Base-by-base conservation (phyloP, 2,329 filamentous ascomycete genomes). In the Alternaria sp. region DNA sequence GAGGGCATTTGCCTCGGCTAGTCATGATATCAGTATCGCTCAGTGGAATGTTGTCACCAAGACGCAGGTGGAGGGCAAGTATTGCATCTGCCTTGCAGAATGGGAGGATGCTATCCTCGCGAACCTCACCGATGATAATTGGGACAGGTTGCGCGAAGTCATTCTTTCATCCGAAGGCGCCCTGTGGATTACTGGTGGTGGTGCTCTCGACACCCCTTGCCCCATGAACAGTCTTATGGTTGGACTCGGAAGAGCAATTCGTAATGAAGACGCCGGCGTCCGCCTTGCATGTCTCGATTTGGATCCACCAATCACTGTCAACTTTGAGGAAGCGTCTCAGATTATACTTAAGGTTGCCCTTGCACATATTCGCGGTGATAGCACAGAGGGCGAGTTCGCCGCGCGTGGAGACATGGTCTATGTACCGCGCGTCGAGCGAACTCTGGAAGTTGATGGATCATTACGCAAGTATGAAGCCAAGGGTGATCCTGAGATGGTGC, bases 381-480 rank as follows among this genome's bases (percentile, higher is more conserved):
- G 57, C 36, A 59, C 50, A 2, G 57, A 59, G 50, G 43, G 43
- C 22, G 57, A 59, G 36, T 59, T 54, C 5, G 57, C 57, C 10
- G 57, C 50, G 2, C 57, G 50, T n/a, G 50, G 50, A n/a, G 50
- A 59, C 10, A 54, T 16, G 34, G 43, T 59, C 18, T 49, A 54
- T 11, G 5, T 59, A 28, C 57, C 57, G n/a, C 57, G 57, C 9
- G 57, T 59, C 1, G 57, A 59, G 34, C 57, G 57, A 5, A 38
- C 43, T 6, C 27, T 59, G n/a, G 34, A 54, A 36, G 43, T 59
- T 0, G 57, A 59, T 49, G 50, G 49, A 7, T 59, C 50, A 5
- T 16, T 59, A 50, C 57, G 57, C 32, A 59, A 54, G 43, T 59
- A 59, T 18, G 57, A 59, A 14, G 57, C 57, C 44, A 59, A 59